Evolutionary conservation across 257 asterid genomes (phyloP).

Genomic region (Cynanchum wilfordii): DNA sequence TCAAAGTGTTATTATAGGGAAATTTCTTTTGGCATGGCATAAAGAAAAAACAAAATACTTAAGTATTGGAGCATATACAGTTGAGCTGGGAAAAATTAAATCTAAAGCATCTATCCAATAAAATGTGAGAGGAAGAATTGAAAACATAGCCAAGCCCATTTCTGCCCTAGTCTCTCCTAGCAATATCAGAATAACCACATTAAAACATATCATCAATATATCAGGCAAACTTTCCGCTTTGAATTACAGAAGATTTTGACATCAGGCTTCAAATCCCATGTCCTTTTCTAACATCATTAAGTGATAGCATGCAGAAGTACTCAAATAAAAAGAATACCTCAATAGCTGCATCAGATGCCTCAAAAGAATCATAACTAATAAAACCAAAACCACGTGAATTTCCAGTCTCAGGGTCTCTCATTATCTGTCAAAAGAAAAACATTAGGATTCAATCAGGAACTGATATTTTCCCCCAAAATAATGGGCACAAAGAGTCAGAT

Average conservation of each 20-base stretch:
- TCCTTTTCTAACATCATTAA: background rate
- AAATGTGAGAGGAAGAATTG: background rate
- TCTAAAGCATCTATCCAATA: background rate
- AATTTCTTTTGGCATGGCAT: background rate
- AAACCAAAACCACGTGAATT: slow-evolving; percentile 97
- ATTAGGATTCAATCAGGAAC: background rate
- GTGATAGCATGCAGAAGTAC: background rate
- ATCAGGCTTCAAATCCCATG: background rate
- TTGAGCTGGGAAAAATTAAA: background rate
- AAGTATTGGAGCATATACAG: background rate
- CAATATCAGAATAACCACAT: background rate
- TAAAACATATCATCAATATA: background rate
- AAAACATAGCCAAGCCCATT: background rate
- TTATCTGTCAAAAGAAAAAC: slow-evolving; percentile 49
- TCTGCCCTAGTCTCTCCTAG: background rate
- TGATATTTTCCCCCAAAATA: background rate
- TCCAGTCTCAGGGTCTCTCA: slow-evolving; percentile 98
- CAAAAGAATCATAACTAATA: slow-evolving; percentile 94
- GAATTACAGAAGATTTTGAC: background rate
- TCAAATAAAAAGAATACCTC: slow-evolving; percentile 44
- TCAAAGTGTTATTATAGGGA: background rate
- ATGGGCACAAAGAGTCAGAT: background rate
- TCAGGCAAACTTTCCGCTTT: background rate
- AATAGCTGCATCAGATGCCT: slow-evolving; percentile 97
- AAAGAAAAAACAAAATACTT: background rate